phyloP scores from a whole-genome alignment of 1,284 basidiomycete genomes.

The Ganoderma sp. region DNA sequence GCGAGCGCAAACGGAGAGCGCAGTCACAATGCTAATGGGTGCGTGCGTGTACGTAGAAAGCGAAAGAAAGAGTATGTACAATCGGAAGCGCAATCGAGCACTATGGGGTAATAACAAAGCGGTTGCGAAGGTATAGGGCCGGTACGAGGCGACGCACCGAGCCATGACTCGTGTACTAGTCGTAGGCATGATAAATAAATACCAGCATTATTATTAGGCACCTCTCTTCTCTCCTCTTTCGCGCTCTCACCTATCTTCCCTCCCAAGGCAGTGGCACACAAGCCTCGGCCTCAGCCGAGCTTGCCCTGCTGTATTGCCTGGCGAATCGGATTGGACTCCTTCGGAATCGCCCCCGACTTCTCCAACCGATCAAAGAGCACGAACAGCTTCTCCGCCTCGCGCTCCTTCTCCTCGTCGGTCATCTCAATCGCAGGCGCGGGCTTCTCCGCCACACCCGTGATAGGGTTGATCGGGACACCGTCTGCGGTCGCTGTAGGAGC shows the following conservation, averaged over 20 bases:
- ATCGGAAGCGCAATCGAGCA: not conserved
- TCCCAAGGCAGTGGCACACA: not conserved
- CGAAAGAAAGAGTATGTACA: conserved; percentile 7
- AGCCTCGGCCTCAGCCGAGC: conserved; percentile 31
- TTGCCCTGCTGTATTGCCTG: conserved; percentile 70
- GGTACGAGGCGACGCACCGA: conserved; percentile 6
- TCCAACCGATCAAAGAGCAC: conserved; percentile 89
- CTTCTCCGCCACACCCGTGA: conserved; percentile 69
- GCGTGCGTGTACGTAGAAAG: conserved; percentile 14
- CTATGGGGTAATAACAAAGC: conserved; percentile 7
- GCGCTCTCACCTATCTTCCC: conserved; percentile 1
- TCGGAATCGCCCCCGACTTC: conserved; percentile 67
- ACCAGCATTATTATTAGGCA: not conserved
- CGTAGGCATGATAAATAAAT: conserved; percentile 14
- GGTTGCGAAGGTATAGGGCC: conserved; percentile 27
- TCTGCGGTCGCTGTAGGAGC: conserved; percentile 48
- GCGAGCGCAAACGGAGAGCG: conserved; percentile 11
- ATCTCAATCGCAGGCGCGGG: conserved; percentile 58
- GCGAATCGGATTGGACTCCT: conserved; percentile 73
- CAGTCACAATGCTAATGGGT: conserved; percentile 10
- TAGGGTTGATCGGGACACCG: conserved; percentile 73
- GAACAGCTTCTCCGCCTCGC: conserved; percentile 89
- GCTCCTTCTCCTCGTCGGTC: conserved; percentile 92
- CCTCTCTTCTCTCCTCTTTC: not conserved
- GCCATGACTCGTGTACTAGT: conserved; percentile 19